Evolutionary conservation across 2,329 filamentous ascomycete genomes (phyloP), one percentile per base, ranked within the genome.

Genomic region (Colletotrichum kahawae): DNA sequence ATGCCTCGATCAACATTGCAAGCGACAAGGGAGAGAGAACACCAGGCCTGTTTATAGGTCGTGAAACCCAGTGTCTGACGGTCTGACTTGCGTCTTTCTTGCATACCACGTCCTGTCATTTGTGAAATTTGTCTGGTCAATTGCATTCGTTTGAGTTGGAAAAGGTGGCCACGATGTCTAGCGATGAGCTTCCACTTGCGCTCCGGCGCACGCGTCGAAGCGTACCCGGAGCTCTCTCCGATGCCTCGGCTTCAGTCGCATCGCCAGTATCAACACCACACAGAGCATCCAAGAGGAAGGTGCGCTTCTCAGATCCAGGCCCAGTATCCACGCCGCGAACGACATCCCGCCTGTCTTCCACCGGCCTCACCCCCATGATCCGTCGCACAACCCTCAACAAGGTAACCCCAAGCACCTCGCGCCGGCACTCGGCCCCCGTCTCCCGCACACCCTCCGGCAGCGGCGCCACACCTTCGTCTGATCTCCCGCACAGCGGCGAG

Each of bases 281-380:
- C 16, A 76, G 73, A 10, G 69, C 62, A 6, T 62, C 64, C 2
- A 89, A 86, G 78, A 90, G 89, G 77, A 85, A 85, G 71, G 90
- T 92, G 27, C 89, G 91, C 48, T 92, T 92, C 82, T 92, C 91
- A 0, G 90, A 92, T 54, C 90, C 90, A 10, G 90, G 89, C 1
- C 84, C 85, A 1, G 74, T 83, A 48, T 54, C 74, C 7, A 76
- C 73, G 43, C 79, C 21, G 75, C 83, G 24, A 69, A 79, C 65
- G 70, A 73, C 54, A n/a, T 56, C 59, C 43, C 65, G 75, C 9
- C 29, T 69, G 6, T 78, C 78, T 12, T 85, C 87, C 3, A 91
- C 88, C 1, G 91, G 91, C 3, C 81, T 93, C 33, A 92, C 91
- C 1, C 91, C 91, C 2, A 89, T 92, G 83, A 83, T 93, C 57